Evolutionary conservation across 2,329 filamentous ascomycete genomes (phyloP), one percentile per base, ranked within the genome.

Genomic region (Chrysoporthe puriensis): DNA sequence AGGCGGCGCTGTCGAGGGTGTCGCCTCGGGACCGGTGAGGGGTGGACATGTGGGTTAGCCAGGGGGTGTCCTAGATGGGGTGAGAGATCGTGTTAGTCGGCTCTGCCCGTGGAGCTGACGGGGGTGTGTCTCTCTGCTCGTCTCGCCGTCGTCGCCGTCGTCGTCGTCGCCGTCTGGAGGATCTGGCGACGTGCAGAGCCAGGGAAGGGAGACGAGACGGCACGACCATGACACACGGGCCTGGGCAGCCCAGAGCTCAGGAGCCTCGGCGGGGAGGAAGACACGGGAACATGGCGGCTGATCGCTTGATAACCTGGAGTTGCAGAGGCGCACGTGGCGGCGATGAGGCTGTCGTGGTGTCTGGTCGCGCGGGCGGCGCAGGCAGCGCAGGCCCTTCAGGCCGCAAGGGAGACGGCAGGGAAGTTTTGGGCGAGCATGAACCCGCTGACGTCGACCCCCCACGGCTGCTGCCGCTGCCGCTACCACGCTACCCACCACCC

Each of bases 11-110:
- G 43, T 66, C 66, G 69, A 66, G 48, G 60, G 62, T 63, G 66
- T 66, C 62, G 67, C 69, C 61, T 66, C 64, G 64, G 50, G 68
- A 61, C 63, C 63, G 59, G 59, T 63, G 63, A 58, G 69, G 66
- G 44, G 63, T 66, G 69, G 69, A 70, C 69, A 70, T 70, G 69
- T 70, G 69, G 61, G 69, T 66, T 13, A 70, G 62, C 69, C 69
- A 70, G 50, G 69, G 69, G 14, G 59, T 57, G 52, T 70, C 69
- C 69, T 70, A 62, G 8, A 44, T 1, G 36, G 21, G 21, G 43
- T 54, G 62, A 50, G 9, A 46, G 46, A 2, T 54, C n/a, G 42
- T 21, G 52, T 67, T 69, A 62, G 64, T 57, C 26, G n/a, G 40
- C 32, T n/a, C 36, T 44, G 36, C 16, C 7, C 11, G 56, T 54